Evolutionary conservation across 2,329 filamentous ascomycete genomes (phyloP).

Genomic region (Aspergillus unguis): DNA sequence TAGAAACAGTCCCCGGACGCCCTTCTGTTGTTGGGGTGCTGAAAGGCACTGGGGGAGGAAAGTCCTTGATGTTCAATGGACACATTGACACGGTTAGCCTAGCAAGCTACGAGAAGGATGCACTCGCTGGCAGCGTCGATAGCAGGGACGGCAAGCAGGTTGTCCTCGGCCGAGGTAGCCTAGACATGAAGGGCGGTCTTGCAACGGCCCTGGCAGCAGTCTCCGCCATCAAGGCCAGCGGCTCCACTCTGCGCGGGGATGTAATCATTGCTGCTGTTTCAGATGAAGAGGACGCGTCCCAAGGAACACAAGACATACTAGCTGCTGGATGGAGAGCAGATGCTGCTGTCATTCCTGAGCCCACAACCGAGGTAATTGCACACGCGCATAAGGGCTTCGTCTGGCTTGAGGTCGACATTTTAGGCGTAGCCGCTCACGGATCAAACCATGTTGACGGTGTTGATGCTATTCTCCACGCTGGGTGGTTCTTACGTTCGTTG

Average conservation of each 20-base stretch:
- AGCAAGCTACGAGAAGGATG: constrained; percentile 46
- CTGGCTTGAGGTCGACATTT: constrained; percentile 34
- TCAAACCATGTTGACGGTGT: constrained; percentile 43
- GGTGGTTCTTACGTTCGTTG: constrained; percentile 47
- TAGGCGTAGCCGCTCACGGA: constrained; percentile 36
- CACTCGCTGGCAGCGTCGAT: constrained; percentile 42
- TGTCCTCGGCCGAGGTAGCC: constrained; percentile 47
- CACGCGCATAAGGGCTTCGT: constrained; percentile 51
- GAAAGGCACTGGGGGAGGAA: constrained; percentile 47
- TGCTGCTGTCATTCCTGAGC: constrained; percentile 51
- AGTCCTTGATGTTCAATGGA: constrained; percentile 52
- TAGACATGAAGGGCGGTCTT: constrained; percentile 54
- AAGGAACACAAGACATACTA: constrained; percentile 52
- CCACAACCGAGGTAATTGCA: constrained; percentile 44
- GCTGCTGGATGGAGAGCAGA: constrained; percentile 54
- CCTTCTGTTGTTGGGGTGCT: constrained; percentile 52
- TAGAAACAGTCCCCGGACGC: constrained; percentile 47
- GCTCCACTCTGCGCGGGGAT: constrained; percentile 42
- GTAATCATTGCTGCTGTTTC: constrained; percentile 54
- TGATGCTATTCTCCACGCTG: constrained; percentile 51
- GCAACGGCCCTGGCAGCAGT: constrained; percentile 48
- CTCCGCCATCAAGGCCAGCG: constrained; percentile 35
- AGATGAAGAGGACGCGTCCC: constrained; percentile 52
- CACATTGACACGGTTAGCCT: constrained; percentile 54
- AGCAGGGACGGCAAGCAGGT: constrained; percentile 32